Evolutionary conservation across 2,329 filamentous ascomycete genomes (phyloP), one percentile per base, ranked within the genome.

Genomic region (Acephala macrosclerotiorum): DNA sequence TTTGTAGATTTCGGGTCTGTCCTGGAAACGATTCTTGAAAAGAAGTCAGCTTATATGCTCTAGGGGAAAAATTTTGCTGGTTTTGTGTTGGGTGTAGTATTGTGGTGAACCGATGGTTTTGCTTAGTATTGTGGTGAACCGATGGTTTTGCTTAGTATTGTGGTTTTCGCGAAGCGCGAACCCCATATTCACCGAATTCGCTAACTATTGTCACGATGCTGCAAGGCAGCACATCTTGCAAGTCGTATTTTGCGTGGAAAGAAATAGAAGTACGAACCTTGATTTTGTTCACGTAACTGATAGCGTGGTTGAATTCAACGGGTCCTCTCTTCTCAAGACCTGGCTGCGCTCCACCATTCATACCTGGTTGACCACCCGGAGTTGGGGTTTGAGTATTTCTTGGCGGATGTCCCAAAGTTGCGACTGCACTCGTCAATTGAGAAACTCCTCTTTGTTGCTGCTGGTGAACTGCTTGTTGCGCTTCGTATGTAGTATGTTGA

Each of bases 281-380:
- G 75, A 99, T 99, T 81, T 99, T 99, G 77, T 99, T 99, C 62
- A 99, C 96, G 75, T 99, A 99, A 78, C 94, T 98, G 70, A 99
- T 99, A 0, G 96, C 96, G 80, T 99, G 96, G 77, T 99, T 99
- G 79, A 99, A 99, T 76, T 99, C 96, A 20, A 99, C 96, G 1
- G 96, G 96, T 0, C 94, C 95, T 63, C 94, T 89, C 76, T 96
- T 96, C 78, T 96, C 94, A 77, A 92, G 80, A 79, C 85, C 80
- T 78, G 86, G 80, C 80, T 90, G 79, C 79, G 87, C 81, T 25
- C 84, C 85, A 67, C 87, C 88, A 73, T 90, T 92, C 64, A 90
- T 77, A 36, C 81, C 85, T 68, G 87, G 85, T 49, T 83, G 83
- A 20, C 80, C 79, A 36, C 80, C 79, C 16, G 87, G 87, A n/a